Percentiles rank a stretch among this genome's conserved stretches.
Conservation (phyloP, 2,329 filamentous ascomycete species). For the Fusarium sp. region DNA sequence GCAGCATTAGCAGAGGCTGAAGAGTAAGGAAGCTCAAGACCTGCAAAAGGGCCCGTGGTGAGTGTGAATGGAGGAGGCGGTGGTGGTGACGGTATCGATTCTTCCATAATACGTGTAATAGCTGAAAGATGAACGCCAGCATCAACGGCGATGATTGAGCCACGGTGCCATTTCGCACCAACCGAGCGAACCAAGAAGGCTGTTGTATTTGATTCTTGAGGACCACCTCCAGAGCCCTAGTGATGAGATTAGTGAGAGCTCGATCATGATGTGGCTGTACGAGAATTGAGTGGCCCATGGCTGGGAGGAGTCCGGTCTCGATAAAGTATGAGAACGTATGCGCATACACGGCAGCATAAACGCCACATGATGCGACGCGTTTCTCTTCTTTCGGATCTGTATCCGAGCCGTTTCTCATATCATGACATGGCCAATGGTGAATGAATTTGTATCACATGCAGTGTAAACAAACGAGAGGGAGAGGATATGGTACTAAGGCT, state of each 20-base stretch:
- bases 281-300: slow-evolving; percentile 10
- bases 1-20: slow-evolving; percentile 82
- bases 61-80: slow-evolving; percentile 63
- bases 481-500: neutral
- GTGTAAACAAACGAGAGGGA: slow-evolving; percentile 24
- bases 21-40: slow-evolving; percentile 75
- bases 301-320: slow-evolving; percentile 3
- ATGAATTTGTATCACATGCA: slow-evolving; percentile 10
- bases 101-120: slow-evolving; percentile 82
- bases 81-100: slow-evolving; percentile 56
- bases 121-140: slow-evolving; percentile 89
- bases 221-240: slow-evolving; percentile 90
- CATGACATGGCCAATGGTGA: neutral
- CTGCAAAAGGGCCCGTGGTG: slow-evolving; percentile 80
- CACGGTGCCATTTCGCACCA: slow-evolving; percentile 80
- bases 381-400: slow-evolving; percentile 7
- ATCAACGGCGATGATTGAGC: slow-evolving; percentile 91
- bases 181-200: slow-evolving; percentile 88
- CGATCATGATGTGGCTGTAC: neutral
- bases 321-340: neutral
- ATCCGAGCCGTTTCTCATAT: slow-evolving; percentile 12
- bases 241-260: slow-evolving; percentile 30
- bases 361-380: slow-evolving; percentile 19
- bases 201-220: slow-evolving; percentile 88
- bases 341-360: slow-evolving; percentile 4